A percentile compares a stretch with the other conserved stretches of the same genome.
These are phyloP conservation scores for Bassia scoparia DNA, from an alignment of 148 eudicot genomes.

Conservation along the genomic window DNA sequence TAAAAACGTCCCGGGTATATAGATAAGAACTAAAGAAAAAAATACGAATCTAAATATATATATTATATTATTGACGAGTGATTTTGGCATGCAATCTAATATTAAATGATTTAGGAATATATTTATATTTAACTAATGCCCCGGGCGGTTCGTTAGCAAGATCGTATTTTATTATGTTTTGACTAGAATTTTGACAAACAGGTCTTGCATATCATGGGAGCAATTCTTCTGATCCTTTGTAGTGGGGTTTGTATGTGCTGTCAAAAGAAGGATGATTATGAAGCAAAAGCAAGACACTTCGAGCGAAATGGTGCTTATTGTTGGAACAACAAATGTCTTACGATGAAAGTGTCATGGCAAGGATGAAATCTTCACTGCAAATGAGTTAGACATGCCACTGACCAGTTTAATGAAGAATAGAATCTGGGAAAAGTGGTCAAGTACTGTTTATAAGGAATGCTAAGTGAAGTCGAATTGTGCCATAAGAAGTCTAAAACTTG, in stretches of 20 bases:
- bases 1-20: no score
- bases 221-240: not conserved
- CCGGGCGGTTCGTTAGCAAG: no score
- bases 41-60: no score
- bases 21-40: no score
- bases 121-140: no score
- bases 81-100: no score
- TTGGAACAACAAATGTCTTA: slow-evolving; percentile 20
- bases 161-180: no score
- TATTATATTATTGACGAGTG: no score
- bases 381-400: slow-evolving; percentile 21
- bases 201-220: not conserved
- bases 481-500: slow-evolving; percentile 15
- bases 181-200: no score
- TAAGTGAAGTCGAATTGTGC: slow-evolving; percentile 28
- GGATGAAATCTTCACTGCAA: slow-evolving; percentile 21
- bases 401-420: slow-evolving; percentile 19
- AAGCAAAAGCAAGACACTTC: slow-evolving; percentile 17
- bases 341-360: slow-evolving; percentile 7
- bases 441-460: slow-evolving; percentile 28
- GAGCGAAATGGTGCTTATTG: slow-evolving; percentile 22
- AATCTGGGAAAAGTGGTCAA: slow-evolving; percentile 27
- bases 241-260: not conserved
- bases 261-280: not conserved
- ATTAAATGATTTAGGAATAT: no score